Evolutionary conservation across 257 asterid species (phyloP).

Genomic region (Solanum bulbocastanum): DNA sequence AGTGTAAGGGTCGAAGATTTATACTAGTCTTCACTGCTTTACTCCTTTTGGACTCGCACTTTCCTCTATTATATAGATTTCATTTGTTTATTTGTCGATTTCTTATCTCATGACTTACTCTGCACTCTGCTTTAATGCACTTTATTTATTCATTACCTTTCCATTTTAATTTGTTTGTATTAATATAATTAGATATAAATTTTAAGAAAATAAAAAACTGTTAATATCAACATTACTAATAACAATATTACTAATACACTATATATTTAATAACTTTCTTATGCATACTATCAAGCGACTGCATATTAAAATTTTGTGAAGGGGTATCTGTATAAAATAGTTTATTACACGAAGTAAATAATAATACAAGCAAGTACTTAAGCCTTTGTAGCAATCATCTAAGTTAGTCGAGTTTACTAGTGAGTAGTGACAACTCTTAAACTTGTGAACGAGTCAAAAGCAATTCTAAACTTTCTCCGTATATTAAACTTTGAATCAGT

Average conservation of each 20-base stretch:
- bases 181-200: neutral
- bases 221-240: no score
- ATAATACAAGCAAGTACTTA: neutral
- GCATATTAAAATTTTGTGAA: neutral
- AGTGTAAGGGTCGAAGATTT: neutral
- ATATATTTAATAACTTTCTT: neutral
- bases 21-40: neutral
- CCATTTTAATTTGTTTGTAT: neutral
- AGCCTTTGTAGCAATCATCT: neutral
- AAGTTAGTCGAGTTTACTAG: neutral
- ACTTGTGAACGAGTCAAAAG: neutral
- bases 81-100: slow-evolving; percentile 1
- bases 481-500: neutral
- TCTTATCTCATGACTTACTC: neutral
- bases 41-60: neutral
- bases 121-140: neutral
- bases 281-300: neutral
- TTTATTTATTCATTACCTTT: neutral
- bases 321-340: neutral
- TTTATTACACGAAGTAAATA: rapidly evolving
- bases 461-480: neutral
- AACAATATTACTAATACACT: no score
- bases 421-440: neutral
- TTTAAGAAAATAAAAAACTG: no score
- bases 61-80: neutral